A percentile compares a stretch with the other conserved stretches of the same genome.
phyloP scores from a whole-genome alignment of 2,329 filamentous ascomycete genomes.

The Endocalyx cinctus region DNA sequence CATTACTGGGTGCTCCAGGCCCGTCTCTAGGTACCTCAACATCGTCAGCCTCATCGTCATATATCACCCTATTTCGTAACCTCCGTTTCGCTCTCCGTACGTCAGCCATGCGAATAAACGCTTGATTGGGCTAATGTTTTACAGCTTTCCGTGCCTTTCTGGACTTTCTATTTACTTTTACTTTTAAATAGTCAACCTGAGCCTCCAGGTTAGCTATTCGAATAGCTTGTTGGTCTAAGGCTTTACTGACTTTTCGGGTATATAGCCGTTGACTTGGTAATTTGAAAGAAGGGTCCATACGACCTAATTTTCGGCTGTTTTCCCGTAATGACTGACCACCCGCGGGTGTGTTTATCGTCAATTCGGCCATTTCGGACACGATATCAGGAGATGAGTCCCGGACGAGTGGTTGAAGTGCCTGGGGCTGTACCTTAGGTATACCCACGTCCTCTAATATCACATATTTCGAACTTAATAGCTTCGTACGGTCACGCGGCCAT shows the following conservation, averaged over 20 bases:
- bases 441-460: constrained; percentile 3
- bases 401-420: neutral
- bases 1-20: too few relatives aligned
- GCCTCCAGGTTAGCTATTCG: too few relatives aligned
- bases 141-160: too few relatives aligned
- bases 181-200: too few relatives aligned
- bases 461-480: constrained; percentile 4
- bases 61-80: too few relatives aligned
- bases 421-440: neutral
- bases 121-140: too few relatives aligned
- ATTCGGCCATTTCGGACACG: neutral
- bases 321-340: neutral
- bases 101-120: too few relatives aligned
- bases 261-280: neutral
- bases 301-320: neutral
- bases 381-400: constrained; percentile 1
- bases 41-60: too few relatives aligned
- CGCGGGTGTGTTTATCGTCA: constrained; percentile 1
- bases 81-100: too few relatives aligned
- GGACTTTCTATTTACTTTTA: too few relatives aligned
- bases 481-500: constrained; percentile 1
- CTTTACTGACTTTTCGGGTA: neutral
- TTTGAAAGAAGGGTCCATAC: neutral
- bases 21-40: too few relatives aligned
- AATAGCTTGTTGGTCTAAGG: neutral